Conservation (phyloP, 2,329 filamentous ascomycete genomes). For the Ascochyta rabiei region DNA sequence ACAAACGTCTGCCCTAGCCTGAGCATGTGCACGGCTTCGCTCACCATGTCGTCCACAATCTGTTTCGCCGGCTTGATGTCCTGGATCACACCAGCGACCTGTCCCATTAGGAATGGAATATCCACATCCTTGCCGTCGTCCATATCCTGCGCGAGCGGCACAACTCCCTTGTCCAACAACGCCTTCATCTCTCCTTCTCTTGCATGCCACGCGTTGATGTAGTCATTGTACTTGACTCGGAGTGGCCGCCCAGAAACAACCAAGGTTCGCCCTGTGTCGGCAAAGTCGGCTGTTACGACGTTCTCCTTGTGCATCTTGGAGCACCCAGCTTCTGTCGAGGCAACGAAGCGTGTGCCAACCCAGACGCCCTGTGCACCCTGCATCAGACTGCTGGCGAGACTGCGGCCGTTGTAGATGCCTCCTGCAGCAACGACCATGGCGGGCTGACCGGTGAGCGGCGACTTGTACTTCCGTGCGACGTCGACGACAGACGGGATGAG, state of each 20-base stretch:
- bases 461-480: conserved; percentile 74
- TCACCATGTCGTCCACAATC: conserved; percentile 91
- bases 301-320: conserved; percentile 82
- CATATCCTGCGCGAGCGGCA: conserved; percentile 82
- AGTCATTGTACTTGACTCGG: conserved; percentile 81
- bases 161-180: conserved; percentile 76
- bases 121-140: conserved; percentile 84
- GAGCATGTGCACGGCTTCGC: conserved; percentile 48
- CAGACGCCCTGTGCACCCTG: conserved; percentile 88
- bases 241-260: conserved; percentile 83
- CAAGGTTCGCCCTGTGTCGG: conserved; percentile 81
- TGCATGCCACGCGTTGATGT: conserved; percentile 80
- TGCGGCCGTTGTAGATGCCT: conserved; percentile 81
- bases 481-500: conserved; percentile 88
- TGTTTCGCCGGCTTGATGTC: conserved; percentile 79
- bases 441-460: conserved; percentile 70
- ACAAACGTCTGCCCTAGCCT: conserved; percentile 46
- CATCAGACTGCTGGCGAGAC: conserved; percentile 81
- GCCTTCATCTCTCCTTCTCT: conserved; percentile 75
- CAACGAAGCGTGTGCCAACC: conserved; percentile 94
- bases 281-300: conserved; percentile 78
- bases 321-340: conserved; percentile 79
- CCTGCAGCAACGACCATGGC: conserved; percentile 89
- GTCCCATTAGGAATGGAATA: conserved; percentile 89
- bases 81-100: conserved; percentile 80